These are phyloP conservation scores for Cyclotella atomus DNA, from an alignment of 108 stramenopile genomes.

Conservation along the genomic window DNA sequence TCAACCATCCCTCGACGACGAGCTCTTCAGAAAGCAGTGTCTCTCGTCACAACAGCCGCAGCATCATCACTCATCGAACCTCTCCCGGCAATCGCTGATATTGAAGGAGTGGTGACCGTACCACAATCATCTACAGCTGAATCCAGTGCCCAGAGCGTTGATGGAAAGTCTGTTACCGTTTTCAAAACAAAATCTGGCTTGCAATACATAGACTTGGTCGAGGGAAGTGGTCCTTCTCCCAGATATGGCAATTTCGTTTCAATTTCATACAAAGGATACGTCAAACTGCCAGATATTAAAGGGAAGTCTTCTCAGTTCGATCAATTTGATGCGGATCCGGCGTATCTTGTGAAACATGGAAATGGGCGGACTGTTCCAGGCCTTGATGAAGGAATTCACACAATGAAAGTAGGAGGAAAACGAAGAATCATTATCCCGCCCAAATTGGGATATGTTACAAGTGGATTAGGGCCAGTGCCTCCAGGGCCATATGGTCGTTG, in stretches of 20 bases:
- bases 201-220: constrained; percentile 72
- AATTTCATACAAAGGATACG: constrained; percentile 78
- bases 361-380: constrained; percentile 82
- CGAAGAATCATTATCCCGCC: constrained; percentile 84
- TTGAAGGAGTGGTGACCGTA: constrained; percentile 53
- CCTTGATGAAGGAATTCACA: constrained; percentile 86
- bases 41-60: constrained; percentile 6
- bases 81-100: constrained; percentile 34
- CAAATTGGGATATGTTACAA: constrained; percentile 76
- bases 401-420: constrained; percentile 77
- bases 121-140: constrained; percentile 32
- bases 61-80: constrained; percentile 21
- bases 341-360: constrained; percentile 85
- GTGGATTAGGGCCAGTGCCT: constrained; percentile 79
- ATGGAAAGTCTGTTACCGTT: constrained; percentile 53
- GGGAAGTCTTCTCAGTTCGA: constrained; percentile 36
- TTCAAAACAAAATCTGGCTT: constrained; percentile 79
- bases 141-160: constrained; percentile 7
- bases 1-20: constrained; percentile 25
- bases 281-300: constrained; percentile 75
- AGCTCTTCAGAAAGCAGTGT: constrained; percentile 29
- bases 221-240: constrained; percentile 59
- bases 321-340: constrained; percentile 66
- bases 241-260: constrained; percentile 77
- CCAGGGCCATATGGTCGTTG: constrained; percentile 65